Evolutionary conservation across 768 basidiomycete genomes (phyloP).

Genomic region (Trametes cinnabarina): DNA sequence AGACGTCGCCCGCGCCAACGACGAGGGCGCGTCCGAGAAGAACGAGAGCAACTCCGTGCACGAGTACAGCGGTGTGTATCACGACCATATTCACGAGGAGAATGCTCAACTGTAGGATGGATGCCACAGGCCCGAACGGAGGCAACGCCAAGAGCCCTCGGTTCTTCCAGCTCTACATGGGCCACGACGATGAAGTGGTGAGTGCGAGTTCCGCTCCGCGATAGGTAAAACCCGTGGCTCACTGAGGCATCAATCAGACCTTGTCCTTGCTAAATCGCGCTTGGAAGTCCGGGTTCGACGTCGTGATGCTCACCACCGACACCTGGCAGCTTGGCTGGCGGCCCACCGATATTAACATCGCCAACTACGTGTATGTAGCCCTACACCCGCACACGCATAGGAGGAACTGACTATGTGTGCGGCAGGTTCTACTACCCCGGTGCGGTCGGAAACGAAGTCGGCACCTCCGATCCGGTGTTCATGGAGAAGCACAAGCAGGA

Average conservation of each 20-base stretch:
- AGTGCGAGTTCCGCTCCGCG: conserved; percentile 3
- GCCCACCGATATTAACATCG: conserved; percentile 47
- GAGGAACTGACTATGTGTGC: neutral
- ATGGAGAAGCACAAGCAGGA: conserved; percentile 45
- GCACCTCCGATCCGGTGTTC: conserved; percentile 49
- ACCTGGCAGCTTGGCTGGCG: conserved; percentile 54
- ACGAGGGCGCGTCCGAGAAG: conserved; percentile 36
- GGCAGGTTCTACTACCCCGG: conserved; percentile 39
- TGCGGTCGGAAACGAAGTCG: conserved; percentile 42
- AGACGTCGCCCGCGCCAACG: conserved; percentile 49
- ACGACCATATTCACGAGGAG: neutral
- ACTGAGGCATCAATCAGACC: conserved; percentile 28
- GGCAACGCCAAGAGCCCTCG: conserved; percentile 39
- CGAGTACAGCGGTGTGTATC: conserved; percentile 28
- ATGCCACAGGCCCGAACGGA: conserved; percentile 27
- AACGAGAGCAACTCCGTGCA: conserved; percentile 40
- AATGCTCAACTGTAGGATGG: no score
- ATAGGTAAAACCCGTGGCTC: neutral
- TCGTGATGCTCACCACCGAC: conserved; percentile 46
- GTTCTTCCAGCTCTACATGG: conserved; percentile 59
- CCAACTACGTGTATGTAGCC: conserved; percentile 43
- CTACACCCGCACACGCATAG: neutral
- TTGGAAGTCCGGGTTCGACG: conserved; percentile 46
- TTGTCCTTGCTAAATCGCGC: conserved; percentile 47
- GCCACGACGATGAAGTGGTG: conserved; percentile 51